Conservation (phyloP, 1,139 yeast species). For the Casaregolazyma suthepensis region DNA sequence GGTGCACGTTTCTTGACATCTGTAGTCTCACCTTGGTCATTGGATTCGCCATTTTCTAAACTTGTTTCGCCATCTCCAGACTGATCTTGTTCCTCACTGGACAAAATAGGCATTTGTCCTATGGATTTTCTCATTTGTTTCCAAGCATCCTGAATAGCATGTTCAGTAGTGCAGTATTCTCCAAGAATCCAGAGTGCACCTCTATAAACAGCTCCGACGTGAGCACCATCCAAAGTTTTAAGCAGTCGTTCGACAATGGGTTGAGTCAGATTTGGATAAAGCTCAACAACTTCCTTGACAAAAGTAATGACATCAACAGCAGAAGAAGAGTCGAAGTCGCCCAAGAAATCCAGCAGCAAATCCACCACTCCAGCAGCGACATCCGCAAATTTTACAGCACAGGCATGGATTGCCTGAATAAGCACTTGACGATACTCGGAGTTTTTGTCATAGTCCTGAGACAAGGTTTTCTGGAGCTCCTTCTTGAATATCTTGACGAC, state of each 20-base stretch:
- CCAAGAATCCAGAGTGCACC: conserved; percentile 96
- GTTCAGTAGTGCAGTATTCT: conserved; percentile 73
- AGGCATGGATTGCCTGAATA: conserved; percentile 81
- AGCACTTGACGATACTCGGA: conserved; percentile 84
- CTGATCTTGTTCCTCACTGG: conserved; percentile 49
- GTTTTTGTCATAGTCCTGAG: conserved; percentile 62
- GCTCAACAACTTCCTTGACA: conserved; percentile 90
- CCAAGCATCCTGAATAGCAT: conserved; percentile 81
- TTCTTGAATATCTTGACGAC: conserved; percentile 87
- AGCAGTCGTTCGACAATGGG: conserved; percentile 62
- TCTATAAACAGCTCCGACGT: conserved; percentile 86
- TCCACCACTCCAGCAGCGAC: conserved; percentile 91
- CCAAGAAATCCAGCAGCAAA: conserved; percentile 75
- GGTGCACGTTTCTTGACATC: conserved; percentile 56
- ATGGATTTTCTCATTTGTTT: conserved; percentile 71
- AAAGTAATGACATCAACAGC: conserved; percentile 86
- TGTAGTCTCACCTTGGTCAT: conserved; percentile 17
- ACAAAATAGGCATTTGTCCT: conserved; percentile 87
- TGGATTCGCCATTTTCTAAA: conserved; percentile 16
- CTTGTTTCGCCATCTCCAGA: conserved; percentile 32
- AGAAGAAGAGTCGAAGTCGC: conserved; percentile 76
- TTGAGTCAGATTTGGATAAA: conserved; percentile 74
- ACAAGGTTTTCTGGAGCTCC: conserved; percentile 72
- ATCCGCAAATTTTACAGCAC: conserved; percentile 83
- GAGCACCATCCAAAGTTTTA: conserved; percentile 56